Conservation (phyloP, 495 filamentous ascomycete genomes). For the Cercophora newfieldiana region DNA sequence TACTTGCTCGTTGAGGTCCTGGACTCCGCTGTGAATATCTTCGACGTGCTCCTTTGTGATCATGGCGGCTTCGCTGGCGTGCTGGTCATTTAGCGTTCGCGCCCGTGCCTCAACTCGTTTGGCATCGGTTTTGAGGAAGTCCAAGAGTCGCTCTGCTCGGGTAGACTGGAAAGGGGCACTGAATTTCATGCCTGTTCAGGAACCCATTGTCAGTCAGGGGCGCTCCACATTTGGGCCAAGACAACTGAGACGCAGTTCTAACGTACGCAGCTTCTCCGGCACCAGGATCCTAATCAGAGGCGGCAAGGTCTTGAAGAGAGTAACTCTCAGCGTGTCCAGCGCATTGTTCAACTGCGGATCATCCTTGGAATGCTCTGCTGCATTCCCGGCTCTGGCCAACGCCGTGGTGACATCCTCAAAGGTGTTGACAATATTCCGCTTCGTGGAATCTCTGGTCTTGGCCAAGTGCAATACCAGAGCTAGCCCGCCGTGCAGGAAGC, state of each 20-base stretch:
- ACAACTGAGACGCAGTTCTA: not conserved
- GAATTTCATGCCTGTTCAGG: not conserved
- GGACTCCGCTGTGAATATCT: constrained; percentile 11
- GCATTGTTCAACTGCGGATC: not conserved
- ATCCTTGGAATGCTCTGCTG: not conserved
- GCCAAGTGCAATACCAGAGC: constrained; percentile 15
- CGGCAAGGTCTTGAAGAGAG: constrained; percentile 6
- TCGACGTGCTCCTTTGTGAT: constrained; percentile 18
- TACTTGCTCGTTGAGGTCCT: not conserved
- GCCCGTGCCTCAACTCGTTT: constrained; percentile 9
- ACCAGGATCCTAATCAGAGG: constrained; percentile 8
- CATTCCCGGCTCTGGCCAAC: constrained; percentile 14
- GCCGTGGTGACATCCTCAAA: constrained; percentile 8
- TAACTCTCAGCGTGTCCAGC: constrained; percentile 1
- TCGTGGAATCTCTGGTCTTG: constrained; percentile 4
- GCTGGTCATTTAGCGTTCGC: constrained; percentile 8
- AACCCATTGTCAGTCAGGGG: not conserved
- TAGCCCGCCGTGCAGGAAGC: constrained; percentile 14
- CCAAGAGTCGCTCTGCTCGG: constrained; percentile 6
- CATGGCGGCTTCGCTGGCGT: constrained; percentile 5
- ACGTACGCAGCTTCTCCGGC: not conserved
- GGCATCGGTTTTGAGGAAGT: constrained; percentile 9
- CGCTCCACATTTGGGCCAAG: no score
- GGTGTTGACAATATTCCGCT: constrained; percentile 6
- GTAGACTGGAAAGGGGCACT: constrained; percentile 5